These are phyloP conservation scores for Pichia californica DNA, from an alignment of 805 yeast species.

Conservation along the genomic window DNA sequence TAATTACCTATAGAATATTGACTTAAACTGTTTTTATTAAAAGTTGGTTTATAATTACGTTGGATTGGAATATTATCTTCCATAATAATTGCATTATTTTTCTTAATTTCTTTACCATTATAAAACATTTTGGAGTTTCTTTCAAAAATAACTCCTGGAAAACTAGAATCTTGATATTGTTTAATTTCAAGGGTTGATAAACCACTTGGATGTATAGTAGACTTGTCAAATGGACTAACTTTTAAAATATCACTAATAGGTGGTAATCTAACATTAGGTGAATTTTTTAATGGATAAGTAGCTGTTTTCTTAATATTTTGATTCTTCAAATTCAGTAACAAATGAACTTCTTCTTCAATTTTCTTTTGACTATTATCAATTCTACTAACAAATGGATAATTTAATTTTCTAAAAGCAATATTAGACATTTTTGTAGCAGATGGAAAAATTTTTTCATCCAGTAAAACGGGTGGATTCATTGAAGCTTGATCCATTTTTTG, in stretches of 20 bases:
- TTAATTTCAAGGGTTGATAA: constrained; percentile 9
- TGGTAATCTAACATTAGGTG: constrained; percentile 19
- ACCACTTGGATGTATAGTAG: constrained; percentile 16
- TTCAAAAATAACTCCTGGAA: constrained; percentile 7
- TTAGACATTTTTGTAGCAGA: constrained; percentile 17
- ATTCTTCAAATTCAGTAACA: neutral
- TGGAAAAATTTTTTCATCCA: constrained; percentile 9
- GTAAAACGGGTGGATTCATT: constrained; percentile 2
- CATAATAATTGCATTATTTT: neutral
- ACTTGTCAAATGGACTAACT: constrained; percentile 14
- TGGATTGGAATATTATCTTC: neutral
- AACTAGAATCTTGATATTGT: constrained; percentile 7
- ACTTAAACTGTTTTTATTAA: neutral
- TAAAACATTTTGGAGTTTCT: constrained; percentile 8
- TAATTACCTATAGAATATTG: neutral
- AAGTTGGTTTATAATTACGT: too few relatives aligned
- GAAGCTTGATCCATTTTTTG: neutral
- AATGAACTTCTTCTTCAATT: constrained; percentile 1
- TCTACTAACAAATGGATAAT: constrained; percentile 3
- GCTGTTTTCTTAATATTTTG: constrained; percentile 16
- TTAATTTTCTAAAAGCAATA: constrained; percentile 17
- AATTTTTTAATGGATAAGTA: constrained; percentile 8
- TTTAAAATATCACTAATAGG: constrained; percentile 15
- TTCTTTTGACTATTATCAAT: neutral
- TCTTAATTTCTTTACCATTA: constrained; percentile 6